Conservation (phyloP, 306 rosid genomes). For the Phaseolus lunatus region DNA sequence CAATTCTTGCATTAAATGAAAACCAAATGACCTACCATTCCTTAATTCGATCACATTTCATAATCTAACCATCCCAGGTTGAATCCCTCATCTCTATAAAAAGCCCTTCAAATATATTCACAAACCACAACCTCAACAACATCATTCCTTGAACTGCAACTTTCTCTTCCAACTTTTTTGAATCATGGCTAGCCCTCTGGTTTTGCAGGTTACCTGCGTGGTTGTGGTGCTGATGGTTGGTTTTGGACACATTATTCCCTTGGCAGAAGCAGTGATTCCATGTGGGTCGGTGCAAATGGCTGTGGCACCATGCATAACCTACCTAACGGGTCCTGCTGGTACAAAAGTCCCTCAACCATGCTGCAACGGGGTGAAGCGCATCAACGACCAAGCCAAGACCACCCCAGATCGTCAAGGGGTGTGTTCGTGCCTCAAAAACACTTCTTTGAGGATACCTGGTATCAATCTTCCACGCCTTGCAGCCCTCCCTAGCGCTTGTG, state of each 20-base stretch:
- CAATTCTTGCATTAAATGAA: background rate
- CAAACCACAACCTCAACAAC: background rate
- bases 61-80: background rate
- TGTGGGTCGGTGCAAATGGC: background rate
- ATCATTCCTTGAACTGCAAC: background rate
- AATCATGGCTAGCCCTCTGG: conserved; percentile 31
- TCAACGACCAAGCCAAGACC: conserved; percentile 10
- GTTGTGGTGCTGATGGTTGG: conserved; percentile 33
- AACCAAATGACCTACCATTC: background rate
- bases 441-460: background rate
- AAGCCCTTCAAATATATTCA: background rate
- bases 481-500: conserved; percentile 23
- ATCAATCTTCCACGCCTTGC: background rate
- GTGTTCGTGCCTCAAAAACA: conserved; percentile 33
- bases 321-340: background rate
- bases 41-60: background rate
- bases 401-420: conserved; percentile 30
- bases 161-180: background rate
- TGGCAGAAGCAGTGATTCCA: conserved; percentile 22
- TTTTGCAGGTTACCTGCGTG: conserved; percentile 12
- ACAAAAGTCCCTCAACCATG: conserved; percentile 22
- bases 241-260: background rate
- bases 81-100: conserved; percentile 7
- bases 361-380: background rate
- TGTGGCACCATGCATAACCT: conserved; percentile 35